These are phyloP conservation scores for Pleurotus ostreatus DNA, from an alignment of 768 basidiomycete genomes.

Conservation along the genomic window DNA sequence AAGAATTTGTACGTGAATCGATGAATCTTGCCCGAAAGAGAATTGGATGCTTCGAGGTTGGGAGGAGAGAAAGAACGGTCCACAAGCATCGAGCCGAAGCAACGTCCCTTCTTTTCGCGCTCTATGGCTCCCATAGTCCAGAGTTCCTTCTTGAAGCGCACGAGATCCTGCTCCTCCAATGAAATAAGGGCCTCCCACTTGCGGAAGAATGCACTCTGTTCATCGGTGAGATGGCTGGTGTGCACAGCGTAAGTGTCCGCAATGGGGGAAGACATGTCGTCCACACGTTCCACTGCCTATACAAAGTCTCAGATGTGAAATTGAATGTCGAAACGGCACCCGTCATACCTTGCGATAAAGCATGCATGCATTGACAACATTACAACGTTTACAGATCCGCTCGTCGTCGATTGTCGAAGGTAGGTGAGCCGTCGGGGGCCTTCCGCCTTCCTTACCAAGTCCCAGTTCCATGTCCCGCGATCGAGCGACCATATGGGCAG, in stretches of 20 bases:
- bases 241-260: constrained; percentile 70
- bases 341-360: constrained; percentile 77
- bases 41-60: constrained; percentile 7
- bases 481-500: constrained; percentile 66
- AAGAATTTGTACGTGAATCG: constrained; percentile 75
- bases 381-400: constrained; percentile 77
- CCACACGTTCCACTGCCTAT: constrained; percentile 68
- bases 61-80: constrained; percentile 35
- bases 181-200: constrained; percentile 87
- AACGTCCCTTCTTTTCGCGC: constrained; percentile 78
- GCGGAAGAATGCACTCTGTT: constrained; percentile 77
- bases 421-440: constrained; percentile 53
- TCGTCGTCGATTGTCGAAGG: constrained; percentile 86
- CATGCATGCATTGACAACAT: constrained; percentile 84
- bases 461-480: constrained; percentile 15
- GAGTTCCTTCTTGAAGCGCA: constrained; percentile 83
- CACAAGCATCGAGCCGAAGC: constrained; percentile 78
- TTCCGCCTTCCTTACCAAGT: constrained; percentile 10
- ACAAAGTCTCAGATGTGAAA: background rate
- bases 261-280: constrained; percentile 49
- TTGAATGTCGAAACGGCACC: background rate
- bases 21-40: constrained; percentile 53
- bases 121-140: constrained; percentile 88
- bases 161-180: constrained; percentile 80
- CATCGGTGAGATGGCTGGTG: constrained; percentile 71